phyloP scores from a whole-genome alignment of 1,284 basidiomycete species.

The Bjerkandera adusta region DNA sequence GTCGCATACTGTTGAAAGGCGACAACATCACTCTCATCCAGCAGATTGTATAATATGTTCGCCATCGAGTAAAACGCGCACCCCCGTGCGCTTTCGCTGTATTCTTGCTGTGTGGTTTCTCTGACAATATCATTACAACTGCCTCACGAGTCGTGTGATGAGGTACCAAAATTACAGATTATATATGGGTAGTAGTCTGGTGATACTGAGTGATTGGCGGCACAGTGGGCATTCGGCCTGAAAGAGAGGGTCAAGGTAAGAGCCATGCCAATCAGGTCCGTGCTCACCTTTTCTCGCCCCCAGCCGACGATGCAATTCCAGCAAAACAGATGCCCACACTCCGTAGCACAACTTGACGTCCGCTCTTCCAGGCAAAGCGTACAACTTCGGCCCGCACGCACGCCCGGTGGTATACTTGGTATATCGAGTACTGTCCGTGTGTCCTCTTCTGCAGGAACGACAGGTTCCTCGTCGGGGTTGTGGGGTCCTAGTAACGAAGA shows the following conservation, averaged over 20 bases:
- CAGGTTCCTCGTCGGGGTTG: conserved; percentile 50
- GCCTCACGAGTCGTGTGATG: conserved; percentile 11
- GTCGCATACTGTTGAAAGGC: conserved; percentile 91
- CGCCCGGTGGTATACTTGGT: conserved; percentile 43
- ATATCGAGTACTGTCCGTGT: conserved; percentile 64
- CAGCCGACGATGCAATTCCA: conserved; percentile 91
- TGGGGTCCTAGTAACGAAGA: conserved; percentile 53
- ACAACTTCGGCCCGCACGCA: conserved; percentile 71
- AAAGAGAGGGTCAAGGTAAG: background rate
- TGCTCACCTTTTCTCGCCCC: conserved; percentile 80
- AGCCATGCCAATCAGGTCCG: background rate
- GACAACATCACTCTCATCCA: conserved; percentile 97
- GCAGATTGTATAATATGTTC: conserved; percentile 44
- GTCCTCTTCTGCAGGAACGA: conserved; percentile 65
- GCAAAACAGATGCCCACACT: conserved; percentile 94
- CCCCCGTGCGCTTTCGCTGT: conserved; percentile 22
- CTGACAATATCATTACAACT: conserved; percentile 14
- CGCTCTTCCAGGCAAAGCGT: conserved; percentile 86
- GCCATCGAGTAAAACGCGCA: conserved; percentile 22
- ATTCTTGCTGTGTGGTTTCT: conserved; percentile 17
- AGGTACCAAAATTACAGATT: conserved; percentile 55
- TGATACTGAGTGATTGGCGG: conserved; percentile 74
- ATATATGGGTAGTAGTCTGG: conserved; percentile 77
- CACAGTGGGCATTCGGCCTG: conserved; percentile 88
- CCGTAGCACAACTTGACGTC: conserved; percentile 80